Evolutionary conservation across 139 green algal genomes (phyloP).

Genomic region (Picochlorum sp.): DNA sequence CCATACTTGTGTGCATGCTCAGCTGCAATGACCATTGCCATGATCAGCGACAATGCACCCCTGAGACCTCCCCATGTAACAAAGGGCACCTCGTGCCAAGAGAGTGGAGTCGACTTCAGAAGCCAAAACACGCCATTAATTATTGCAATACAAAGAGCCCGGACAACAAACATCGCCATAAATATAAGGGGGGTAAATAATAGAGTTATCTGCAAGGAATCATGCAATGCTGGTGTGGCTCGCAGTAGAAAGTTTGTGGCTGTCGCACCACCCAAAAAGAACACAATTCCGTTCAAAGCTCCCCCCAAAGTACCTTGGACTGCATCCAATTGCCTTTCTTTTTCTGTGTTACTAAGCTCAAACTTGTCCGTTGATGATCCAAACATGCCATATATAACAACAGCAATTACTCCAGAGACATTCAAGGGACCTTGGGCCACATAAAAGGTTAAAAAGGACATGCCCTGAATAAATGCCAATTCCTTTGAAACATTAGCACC

Average conservation of each 20-base stretch:
- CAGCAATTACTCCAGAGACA: constrained; percentile 57
- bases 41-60: constrained; percentile 55
- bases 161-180: constrained; percentile 35
- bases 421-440: constrained; percentile 36
- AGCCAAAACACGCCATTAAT: constrained; percentile 22
- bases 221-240: background rate
- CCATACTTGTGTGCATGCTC: constrained; percentile 12
- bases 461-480: constrained; percentile 51
- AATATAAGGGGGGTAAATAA: constrained; percentile 33
- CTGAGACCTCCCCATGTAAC: constrained; percentile 46
- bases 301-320: constrained; percentile 41
- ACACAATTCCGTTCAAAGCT: constrained; percentile 59
- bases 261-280: constrained; percentile 69
- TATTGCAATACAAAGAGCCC: constrained; percentile 18
- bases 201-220: background rate
- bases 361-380: constrained; percentile 57
- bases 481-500: constrained; percentile 31
- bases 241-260: constrained; percentile 69
- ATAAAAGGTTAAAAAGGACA: constrained; percentile 71
- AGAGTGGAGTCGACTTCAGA: constrained; percentile 12
- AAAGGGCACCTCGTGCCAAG: constrained; percentile 49
- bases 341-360: constrained; percentile 14
- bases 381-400: constrained; percentile 78
- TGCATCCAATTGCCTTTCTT: constrained; percentile 12
- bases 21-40: constrained; percentile 61